Conservation (phyloP, 106 monocot genomes). For the Apostasia shenzhenica region DNA sequence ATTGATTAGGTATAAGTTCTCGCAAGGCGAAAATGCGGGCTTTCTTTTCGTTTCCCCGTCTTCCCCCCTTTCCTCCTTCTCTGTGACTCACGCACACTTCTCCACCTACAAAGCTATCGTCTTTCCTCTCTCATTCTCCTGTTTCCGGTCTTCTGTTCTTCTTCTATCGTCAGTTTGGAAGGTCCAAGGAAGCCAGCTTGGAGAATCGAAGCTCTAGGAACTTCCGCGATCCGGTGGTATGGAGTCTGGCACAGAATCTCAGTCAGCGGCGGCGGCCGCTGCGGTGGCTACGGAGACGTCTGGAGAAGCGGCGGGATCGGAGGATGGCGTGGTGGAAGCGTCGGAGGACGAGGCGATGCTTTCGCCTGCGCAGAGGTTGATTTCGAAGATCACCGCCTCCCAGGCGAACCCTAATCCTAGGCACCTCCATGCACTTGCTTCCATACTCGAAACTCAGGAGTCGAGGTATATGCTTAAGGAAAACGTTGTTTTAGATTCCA, state of each 20-base stretch:
- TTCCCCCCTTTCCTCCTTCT: background rate
- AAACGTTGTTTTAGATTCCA: background rate
- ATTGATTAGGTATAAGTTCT: too few relatives aligned
- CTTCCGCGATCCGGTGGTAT: slow-evolving; percentile 1
- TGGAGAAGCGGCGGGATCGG: slow-evolving; percentile 14
- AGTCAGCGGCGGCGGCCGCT: slow-evolving; percentile 1
- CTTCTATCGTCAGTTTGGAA: background rate
- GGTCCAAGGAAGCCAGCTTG: background rate
- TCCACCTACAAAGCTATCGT: too few relatives aligned
- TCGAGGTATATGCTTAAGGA: slow-evolving; percentile 25
- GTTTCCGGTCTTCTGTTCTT: background rate
- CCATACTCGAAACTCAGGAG: slow-evolving; percentile 74
- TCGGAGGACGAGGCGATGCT: slow-evolving; percentile 50
- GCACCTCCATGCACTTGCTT: slow-evolving; percentile 76
- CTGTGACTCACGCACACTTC: too few relatives aligned
- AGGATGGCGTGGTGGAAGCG: slow-evolving; percentile 23
- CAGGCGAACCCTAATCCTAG: slow-evolving; percentile 78
- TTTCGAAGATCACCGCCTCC: slow-evolving; percentile 47
- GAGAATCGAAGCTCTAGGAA: background rate
- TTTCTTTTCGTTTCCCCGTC: too few relatives aligned
- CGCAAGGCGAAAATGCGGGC: too few relatives aligned
- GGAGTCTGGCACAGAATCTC: slow-evolving; percentile 10
- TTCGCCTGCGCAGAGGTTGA: slow-evolving; percentile 53
- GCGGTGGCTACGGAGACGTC: slow-evolving; percentile 5
- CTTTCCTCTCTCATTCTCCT: background rate